These are phyloP conservation scores for Penicillium carneum DNA, from an alignment of 2,329 filamentous ascomycete genomes.

Conservation along the genomic window DNA sequence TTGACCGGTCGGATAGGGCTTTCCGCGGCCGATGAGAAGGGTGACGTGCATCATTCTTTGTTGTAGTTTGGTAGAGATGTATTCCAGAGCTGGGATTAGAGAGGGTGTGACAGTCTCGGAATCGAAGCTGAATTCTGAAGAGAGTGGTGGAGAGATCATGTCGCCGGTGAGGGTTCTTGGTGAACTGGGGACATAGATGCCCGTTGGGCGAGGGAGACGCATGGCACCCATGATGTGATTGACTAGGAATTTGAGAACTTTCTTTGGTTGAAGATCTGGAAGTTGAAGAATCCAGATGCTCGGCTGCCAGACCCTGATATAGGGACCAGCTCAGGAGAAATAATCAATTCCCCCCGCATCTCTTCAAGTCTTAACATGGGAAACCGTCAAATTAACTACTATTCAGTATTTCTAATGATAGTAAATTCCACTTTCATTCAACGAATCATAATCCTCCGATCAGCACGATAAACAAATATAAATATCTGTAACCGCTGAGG, in stretches of 20 bases:
- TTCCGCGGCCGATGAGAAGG: slow-evolving; percentile 51
- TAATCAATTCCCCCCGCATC: slow-evolving; percentile 29
- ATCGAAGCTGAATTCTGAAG: slow-evolving; percentile 48
- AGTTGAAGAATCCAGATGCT: slow-evolving; percentile 3
- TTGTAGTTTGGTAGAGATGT: slow-evolving; percentile 52
- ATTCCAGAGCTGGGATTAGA: slow-evolving; percentile 51
- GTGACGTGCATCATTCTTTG: slow-evolving; percentile 51
- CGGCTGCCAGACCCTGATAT: slow-evolving; percentile 29
- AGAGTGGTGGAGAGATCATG: slow-evolving; percentile 54
- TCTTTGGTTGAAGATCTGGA: slow-evolving; percentile 7
- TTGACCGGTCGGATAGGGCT: slow-evolving; percentile 50
- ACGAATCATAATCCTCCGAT: slow-evolving; percentile 27
- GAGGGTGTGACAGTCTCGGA: slow-evolving; percentile 48
- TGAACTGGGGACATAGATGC: slow-evolving; percentile 47
- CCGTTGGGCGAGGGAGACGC: slow-evolving; percentile 45
- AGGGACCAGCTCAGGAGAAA: slow-evolving; percentile 13
- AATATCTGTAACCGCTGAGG: slow-evolving; percentile 36
- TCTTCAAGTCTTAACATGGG: slow-evolving; percentile 20
- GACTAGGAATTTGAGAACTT: neutral
- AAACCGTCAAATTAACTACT: slow-evolving; percentile 25
- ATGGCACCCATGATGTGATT: slow-evolving; percentile 45
- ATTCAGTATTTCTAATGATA: slow-evolving; percentile 34
- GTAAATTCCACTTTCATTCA: slow-evolving; percentile 13
- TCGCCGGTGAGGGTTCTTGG: slow-evolving; percentile 48
- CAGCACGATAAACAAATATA: slow-evolving; percentile 27